Conservation (phyloP, 805 yeast species). For the Metschnikowia matae region DNA sequence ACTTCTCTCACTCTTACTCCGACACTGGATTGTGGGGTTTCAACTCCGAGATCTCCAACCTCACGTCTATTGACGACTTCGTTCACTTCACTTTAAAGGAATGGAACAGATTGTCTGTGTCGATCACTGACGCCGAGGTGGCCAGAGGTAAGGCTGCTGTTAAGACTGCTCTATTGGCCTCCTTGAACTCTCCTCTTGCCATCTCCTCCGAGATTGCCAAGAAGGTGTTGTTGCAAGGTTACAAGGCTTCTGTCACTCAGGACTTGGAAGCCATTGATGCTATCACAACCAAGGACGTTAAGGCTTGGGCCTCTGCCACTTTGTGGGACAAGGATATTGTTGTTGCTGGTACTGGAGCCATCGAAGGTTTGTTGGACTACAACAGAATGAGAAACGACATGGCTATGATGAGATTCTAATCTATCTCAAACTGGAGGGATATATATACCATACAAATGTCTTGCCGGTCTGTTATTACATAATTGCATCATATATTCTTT, state of each 20-base stretch:
- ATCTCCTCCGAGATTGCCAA: conserved; percentile 56
- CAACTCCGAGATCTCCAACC: conserved; percentile 59
- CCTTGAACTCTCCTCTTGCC: conserved; percentile 46
- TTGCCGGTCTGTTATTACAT: conserved; percentile 14
- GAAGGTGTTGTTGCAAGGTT: conserved; percentile 57
- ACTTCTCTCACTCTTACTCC: conserved; percentile 68
- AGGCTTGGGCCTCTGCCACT: conserved; percentile 69
- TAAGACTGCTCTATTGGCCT: conserved; percentile 57
- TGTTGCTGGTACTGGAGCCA: conserved; percentile 79
- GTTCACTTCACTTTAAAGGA: conserved; percentile 78
- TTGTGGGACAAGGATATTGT: conserved; percentile 85
- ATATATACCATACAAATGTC: conserved; percentile 5
- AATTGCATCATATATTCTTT: conserved; percentile 18
- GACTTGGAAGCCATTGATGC: conserved; percentile 59
- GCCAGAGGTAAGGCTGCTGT: conserved; percentile 70
- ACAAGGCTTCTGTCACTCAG: conserved; percentile 58
- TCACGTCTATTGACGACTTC: conserved; percentile 64
- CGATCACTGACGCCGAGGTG: conserved; percentile 73
- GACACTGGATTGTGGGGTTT: conserved; percentile 86
- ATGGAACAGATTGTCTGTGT: conserved; percentile 80
- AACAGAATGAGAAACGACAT: conserved; percentile 83
- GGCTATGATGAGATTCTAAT: conserved; percentile 76
- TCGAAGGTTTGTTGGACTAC: conserved; percentile 81
- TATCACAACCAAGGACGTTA: conserved; percentile 55
- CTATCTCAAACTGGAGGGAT: conserved; percentile 2